Conservation (phyloP, 176 grass and related monocot species). For the Bonia amplexicaulis region DNA sequence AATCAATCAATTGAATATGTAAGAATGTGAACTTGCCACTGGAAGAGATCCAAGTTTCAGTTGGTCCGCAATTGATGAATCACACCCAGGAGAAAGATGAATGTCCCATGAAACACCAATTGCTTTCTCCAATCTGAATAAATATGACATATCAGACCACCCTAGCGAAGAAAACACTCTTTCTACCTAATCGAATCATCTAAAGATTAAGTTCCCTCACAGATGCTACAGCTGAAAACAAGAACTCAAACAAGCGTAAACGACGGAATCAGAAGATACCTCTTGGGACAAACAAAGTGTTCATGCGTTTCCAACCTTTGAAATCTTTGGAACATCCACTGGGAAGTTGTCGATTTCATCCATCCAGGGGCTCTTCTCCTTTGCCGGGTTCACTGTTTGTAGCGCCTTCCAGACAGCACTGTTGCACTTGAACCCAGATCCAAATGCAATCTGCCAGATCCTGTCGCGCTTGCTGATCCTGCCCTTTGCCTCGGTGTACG, state of each 20-base stretch:
- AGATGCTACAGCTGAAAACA: slow-evolving; percentile 27
- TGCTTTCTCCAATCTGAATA: slow-evolving; percentile 20
- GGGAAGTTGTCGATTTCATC: slow-evolving; percentile 86
- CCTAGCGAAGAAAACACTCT: slow-evolving; percentile 15
- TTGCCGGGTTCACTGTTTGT: slow-evolving; percentile 47
- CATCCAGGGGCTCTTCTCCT: slow-evolving; percentile 87
- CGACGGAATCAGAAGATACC: slow-evolving; percentile 13
- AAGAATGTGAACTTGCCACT: neutral
- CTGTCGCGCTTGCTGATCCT: slow-evolving; percentile 68
- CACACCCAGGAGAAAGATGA: neutral
- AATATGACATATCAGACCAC: slow-evolving; percentile 1
- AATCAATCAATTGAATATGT: neutral
- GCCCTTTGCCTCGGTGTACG: slow-evolving; percentile 79
- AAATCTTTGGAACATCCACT: slow-evolving; percentile 70
- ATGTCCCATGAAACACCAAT: slow-evolving; percentile 2
- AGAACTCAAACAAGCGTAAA: slow-evolving; percentile 14
- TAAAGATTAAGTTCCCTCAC: neutral
- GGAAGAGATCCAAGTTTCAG: neutral
- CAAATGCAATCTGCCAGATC: slow-evolving; percentile 96
- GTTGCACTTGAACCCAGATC: slow-evolving; percentile 99
- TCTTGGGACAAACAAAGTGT: neutral
- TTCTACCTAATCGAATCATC: slow-evolving; percentile 31
- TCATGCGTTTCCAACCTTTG: slow-evolving; percentile 39
- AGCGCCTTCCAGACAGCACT: slow-evolving; percentile 83
- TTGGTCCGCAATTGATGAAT: neutral